Conservation (phyloP, 228 moss, liverwort and hornwort species). For the Sphagnum magellanicum region DNA sequence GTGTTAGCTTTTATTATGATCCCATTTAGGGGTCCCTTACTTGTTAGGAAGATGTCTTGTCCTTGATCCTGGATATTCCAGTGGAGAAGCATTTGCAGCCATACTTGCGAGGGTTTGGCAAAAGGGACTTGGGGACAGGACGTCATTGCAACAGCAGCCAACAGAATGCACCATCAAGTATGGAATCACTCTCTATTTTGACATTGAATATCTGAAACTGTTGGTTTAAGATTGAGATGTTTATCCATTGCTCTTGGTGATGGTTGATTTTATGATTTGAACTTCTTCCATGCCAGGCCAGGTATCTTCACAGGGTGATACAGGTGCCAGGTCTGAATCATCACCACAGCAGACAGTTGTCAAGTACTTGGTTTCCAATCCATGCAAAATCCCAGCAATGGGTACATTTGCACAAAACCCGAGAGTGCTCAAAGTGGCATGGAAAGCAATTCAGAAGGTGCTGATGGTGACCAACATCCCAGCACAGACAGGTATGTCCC, state of each 20-base stretch:
- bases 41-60: no score
- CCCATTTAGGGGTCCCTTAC: no score
- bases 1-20: no score
- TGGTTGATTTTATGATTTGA: no score
- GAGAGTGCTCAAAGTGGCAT: slow-evolving; percentile 25
- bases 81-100: slow-evolving; percentile 36
- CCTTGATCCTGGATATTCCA: neutral
- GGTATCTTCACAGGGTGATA: slow-evolving; percentile 3
- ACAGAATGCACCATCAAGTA: slow-evolving; percentile 23
- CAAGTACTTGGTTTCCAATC: slow-evolving; percentile 25
- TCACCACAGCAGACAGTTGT: slow-evolving; percentile 27
- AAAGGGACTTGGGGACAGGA: slow-evolving; percentile 6
- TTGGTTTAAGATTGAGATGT: no score
- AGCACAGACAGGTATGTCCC: no score
- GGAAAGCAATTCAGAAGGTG: slow-evolving; percentile 31
- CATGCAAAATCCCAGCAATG: slow-evolving; percentile 26
- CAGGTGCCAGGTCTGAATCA: slow-evolving; percentile 13
- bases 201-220: no score
- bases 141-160: slow-evolving; percentile 11
- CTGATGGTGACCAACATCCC: no score
- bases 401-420: slow-evolving; percentile 15
- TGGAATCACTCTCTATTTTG: neutral
- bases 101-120: slow-evolving; percentile 18
- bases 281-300: slow-evolving; percentile 1
- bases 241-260: no score